Conservation (phyloP, 2,329 filamentous ascomycete genomes). For the Nigrospora sphaerica region DNA sequence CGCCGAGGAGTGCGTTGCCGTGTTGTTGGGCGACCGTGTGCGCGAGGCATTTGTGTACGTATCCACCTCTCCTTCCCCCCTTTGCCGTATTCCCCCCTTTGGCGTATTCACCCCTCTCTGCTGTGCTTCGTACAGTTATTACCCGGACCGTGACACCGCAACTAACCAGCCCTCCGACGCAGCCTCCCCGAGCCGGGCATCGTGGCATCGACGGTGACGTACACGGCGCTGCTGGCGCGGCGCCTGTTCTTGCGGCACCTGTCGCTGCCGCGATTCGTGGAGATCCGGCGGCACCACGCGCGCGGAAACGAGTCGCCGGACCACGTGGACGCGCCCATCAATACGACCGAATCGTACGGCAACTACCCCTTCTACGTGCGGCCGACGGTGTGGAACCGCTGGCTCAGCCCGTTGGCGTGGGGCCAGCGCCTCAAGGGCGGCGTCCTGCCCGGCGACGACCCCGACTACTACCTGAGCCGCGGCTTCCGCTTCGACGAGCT, state of each 20-base stretch:
- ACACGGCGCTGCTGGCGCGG: constrained; percentile 41
- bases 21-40: constrained; percentile 57
- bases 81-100: not conserved
- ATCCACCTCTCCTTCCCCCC: not conserved
- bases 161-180: not conserved
- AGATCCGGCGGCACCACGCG: constrained; percentile 27
- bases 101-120: not conserved
- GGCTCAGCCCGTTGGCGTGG: constrained; percentile 47
- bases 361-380: constrained; percentile 60
- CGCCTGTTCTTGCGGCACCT: constrained; percentile 51
- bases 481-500: constrained; percentile 53
- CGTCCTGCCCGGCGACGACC: constrained; percentile 35
- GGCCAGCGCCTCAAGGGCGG: constrained; percentile 35
- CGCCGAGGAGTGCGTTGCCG: constrained; percentile 43
- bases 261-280: constrained; percentile 46
- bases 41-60: constrained; percentile 58
- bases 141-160: not conserved
- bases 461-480: constrained; percentile 31
- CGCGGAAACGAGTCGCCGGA: constrained; percentile 33
- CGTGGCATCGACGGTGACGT: constrained; percentile 29
- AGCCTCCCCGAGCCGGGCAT: constrained; percentile 38
- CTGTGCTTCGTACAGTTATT: not conserved
- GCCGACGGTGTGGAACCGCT: constrained; percentile 53
- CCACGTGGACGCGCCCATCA: constrained; percentile 43
- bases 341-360: constrained; percentile 40